Base-by-base conservation (phyloP, 176 grass and related monocot genomes). In the Tillandsia leiboldiana region DNA sequence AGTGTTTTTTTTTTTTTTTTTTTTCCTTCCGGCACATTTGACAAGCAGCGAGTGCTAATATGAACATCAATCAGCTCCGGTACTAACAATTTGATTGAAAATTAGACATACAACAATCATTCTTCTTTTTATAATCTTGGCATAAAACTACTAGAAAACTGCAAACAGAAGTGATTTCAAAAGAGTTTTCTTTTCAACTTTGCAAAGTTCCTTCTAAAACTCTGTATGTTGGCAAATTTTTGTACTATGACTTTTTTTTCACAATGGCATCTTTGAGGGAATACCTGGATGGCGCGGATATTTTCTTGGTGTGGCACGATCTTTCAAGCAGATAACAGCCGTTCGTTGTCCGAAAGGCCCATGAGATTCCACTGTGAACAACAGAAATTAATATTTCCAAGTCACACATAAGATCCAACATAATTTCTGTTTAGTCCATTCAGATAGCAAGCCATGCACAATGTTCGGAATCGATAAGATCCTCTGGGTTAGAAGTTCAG, bases 331-430 rank as follows among this genome's bases (percentile, higher is more conserved):
- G 74, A 93, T 77, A 78, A 90, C 80, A 49, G 82, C 80, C 4
- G 87, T 99, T 61, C 89, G 79, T 65, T 93, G 87, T 75, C 87
- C 84, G 78, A 86, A 76, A 82, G 87, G 87, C 53, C 94, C 82
- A 81, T 79, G 51, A 10, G 94, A 99, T 79, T 88, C 87, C 72
- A 93, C 94, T 93, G 80, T 26, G 42, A 72, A 75, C 10, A 47
- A 65, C 10, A 61, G 17, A 61, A 42, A 42, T 42, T 7, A 42
- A 61, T 61, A 12, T 17, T 17, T 57, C 54, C 20, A 15, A 59
- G 54, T n/a, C 20, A 59, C 54, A 59, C 20, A 17, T 59, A 17
- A 18, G 9, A 17, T 59, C 33, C 33, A 42, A 42, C 5, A 42
- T 14, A 59, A 59, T 59, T 17, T 59, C 54, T 59, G 15, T 20